Evolutionary conservation across 495 filamentous ascomycete genomes (phyloP).

Genomic region (Stereocaulon alpinum): DNA sequence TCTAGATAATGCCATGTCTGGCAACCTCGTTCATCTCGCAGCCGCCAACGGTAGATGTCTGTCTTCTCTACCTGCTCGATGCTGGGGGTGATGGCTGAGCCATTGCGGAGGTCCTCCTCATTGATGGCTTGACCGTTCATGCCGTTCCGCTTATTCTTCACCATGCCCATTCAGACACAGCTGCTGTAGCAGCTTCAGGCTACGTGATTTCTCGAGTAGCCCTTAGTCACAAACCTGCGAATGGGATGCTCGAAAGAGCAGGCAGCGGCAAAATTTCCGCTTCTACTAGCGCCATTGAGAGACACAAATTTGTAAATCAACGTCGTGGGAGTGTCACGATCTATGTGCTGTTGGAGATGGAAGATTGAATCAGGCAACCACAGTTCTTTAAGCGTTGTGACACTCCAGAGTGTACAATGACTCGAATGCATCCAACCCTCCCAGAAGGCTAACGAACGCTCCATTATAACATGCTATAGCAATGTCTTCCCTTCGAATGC

Average conservation of each 20-base stretch:
- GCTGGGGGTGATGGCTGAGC: not conserved
- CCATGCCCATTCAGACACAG: not conserved
- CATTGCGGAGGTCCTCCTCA: not conserved
- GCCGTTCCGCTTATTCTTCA: not conserved
- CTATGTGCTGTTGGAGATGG: no score
- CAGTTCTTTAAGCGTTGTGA: no score
- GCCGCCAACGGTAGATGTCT: conserved; percentile 72
- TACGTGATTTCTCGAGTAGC: not conserved
- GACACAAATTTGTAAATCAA: no score
- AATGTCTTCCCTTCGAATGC: not conserved
- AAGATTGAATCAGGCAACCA: no score
- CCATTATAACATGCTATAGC: conserved; percentile 8
- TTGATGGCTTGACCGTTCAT: conserved; percentile 12
- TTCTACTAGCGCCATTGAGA: not conserved
- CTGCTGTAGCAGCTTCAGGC: not conserved
- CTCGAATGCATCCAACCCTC: not conserved
- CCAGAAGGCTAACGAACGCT: conserved; percentile 8
- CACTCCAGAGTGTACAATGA: not conserved
- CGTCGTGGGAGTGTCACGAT: no score
- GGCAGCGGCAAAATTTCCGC: conserved; percentile 1
- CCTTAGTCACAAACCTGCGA: not conserved
- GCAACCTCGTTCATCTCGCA: conserved; percentile 69
- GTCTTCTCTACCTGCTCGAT: conserved; percentile 36
- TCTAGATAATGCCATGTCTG: conserved; percentile 93
- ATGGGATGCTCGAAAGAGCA: not conserved